phyloP scores from a whole-genome alignment of 306 rosid genomes.

The Acacia melanoxylon region DNA sequence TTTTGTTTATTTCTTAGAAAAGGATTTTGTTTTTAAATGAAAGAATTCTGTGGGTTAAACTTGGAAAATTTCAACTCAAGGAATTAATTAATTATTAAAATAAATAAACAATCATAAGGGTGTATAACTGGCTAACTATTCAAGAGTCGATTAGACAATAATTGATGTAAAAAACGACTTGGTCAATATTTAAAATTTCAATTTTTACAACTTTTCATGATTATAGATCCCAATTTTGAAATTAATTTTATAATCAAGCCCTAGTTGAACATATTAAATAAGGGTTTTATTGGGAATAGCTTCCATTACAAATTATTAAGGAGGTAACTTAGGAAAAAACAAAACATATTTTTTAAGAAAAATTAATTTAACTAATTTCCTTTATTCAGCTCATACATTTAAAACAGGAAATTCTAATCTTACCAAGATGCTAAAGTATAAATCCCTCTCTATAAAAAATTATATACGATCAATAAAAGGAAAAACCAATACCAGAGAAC shows the following conservation, averaged over 20 bases:
- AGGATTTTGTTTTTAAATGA: background rate
- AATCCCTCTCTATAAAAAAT: background rate
- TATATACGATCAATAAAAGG: background rate
- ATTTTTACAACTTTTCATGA: background rate
- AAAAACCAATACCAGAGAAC: background rate
- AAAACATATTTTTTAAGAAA: no score
- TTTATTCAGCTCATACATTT: no score
- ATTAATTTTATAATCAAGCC: background rate
- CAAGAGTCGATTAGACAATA: background rate
- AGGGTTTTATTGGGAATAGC: no score
- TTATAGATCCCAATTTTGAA: background rate
- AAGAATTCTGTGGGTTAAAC: no score
- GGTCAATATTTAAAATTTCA: background rate
- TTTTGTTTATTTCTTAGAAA: no score
- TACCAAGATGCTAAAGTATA: background rate
- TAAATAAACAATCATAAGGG: background rate
- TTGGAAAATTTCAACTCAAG: background rate
- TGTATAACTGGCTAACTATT: background rate
- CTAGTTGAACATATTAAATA: no score
- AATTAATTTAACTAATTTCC: no score
- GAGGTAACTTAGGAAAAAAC: no score
- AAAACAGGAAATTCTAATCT: background rate
- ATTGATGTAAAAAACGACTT: background rate
- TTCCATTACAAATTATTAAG: no score
- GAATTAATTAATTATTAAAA: background rate